Percentiles rank a stretch among this genome's conserved stretches.
These are phyloP conservation scores for Ganoderma sinense DNA, from an alignment of 1,284 basidiomycete genomes.

Conservation along the genomic window DNA sequence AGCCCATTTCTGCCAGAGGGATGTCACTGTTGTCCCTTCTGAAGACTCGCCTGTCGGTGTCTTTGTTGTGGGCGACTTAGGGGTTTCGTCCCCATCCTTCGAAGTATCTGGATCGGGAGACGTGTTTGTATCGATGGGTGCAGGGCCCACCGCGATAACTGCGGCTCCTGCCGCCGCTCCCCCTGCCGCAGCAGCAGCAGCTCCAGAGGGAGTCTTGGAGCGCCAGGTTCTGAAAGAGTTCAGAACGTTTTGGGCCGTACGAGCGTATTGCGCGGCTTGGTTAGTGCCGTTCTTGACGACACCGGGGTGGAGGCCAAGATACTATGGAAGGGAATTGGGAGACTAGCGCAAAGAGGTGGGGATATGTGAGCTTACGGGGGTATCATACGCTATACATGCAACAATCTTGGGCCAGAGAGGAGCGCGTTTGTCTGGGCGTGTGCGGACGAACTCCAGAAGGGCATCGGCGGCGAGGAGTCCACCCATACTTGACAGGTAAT, in stretches of 20 bases:
- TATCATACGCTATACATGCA: constrained; percentile 89
- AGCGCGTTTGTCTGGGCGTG: constrained; percentile 65
- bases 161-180: not conserved
- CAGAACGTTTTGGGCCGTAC: constrained; percentile 66
- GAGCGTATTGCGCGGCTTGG: constrained; percentile 79
- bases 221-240: constrained; percentile 57
- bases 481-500: constrained; percentile 75
- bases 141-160: not conserved
- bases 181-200: constrained; percentile 31
- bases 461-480: constrained; percentile 89
- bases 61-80: constrained; percentile 32
- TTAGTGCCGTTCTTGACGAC: constrained; percentile 88
- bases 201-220: constrained; percentile 24
- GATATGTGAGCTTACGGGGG: constrained; percentile 69
- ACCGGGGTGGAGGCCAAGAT: constrained; percentile 85
- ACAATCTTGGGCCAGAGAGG: constrained; percentile 87
- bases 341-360: not conserved
- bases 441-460: constrained; percentile 73
- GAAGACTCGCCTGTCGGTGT: constrained; percentile 31
- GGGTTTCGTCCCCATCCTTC: not conserved
- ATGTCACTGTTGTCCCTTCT: constrained; percentile 32
- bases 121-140: not conserved
- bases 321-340: constrained; percentile 52
- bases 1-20: constrained; percentile 67
- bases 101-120: not conserved